Percentiles rank a stretch among this genome's conserved stretches.
These are phyloP conservation scores for Plasmodium sp. DNA, from an alignment of 169 alveolate genomes.

Conservation along the genomic window DNA sequence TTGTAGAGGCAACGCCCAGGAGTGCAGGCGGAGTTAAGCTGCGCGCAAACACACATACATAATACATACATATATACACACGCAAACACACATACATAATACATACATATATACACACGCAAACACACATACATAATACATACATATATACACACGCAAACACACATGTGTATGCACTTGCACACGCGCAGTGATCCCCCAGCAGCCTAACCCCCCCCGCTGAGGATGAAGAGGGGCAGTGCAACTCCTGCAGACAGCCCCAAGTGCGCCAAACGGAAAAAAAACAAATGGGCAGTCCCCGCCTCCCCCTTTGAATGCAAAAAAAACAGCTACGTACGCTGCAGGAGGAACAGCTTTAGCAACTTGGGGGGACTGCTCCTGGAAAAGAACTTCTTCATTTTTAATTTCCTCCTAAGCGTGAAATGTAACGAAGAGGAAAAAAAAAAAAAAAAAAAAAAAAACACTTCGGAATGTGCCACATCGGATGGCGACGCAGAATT, in stretches of 20 bases:
- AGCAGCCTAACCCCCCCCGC: neutral
- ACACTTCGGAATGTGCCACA: neutral
- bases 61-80: too few relatives aligned
- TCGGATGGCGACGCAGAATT: neutral
- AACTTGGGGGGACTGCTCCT: conserved; percentile 28
- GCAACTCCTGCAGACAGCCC: neutral
- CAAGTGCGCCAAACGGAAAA: neutral
- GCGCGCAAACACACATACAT: neutral
- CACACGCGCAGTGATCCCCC: neutral
- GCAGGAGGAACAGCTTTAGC: conserved; percentile 41
- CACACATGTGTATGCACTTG: neutral
- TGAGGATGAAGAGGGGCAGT: conserved; percentile 12
- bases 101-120: too few relatives aligned
- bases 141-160: neutral
- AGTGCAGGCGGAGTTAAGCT: neutral
- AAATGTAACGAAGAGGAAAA: conserved; percentile 56
- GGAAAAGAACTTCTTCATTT: conserved; percentile 36
- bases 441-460: neutral
- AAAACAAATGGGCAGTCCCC: neutral
- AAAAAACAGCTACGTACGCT: conserved; percentile 5
- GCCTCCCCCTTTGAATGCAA: neutral
- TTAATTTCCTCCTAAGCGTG: conserved; percentile 33
- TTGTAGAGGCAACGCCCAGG: neutral
- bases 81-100: neutral
- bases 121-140: neutral